These are phyloP conservation scores for Penicillium sp. DNA, from an alignment of 2,329 filamentous ascomycete genomes.

Conservation along the genomic window DNA sequence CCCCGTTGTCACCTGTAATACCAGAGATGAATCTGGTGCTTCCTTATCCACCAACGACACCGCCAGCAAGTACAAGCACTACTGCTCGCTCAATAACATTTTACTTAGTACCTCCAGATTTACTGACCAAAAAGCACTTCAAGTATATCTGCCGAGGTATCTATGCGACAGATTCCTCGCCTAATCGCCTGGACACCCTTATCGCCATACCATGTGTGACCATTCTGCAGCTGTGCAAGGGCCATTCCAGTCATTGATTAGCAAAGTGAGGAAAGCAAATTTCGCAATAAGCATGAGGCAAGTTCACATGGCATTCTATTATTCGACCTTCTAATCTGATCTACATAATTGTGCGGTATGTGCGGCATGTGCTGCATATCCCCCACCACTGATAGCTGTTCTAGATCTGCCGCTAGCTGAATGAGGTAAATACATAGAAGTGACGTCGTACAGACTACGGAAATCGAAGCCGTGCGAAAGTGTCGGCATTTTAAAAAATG, in stretches of 20 bases:
- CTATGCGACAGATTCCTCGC: too few species aligned
- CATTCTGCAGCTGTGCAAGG: background rate
- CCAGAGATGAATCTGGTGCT: slow-evolving; percentile 32
- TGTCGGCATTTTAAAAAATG: background rate
- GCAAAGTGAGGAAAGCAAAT: background rate
- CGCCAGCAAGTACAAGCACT: slow-evolving; percentile 24
- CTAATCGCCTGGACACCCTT: background rate
- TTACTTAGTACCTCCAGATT: slow-evolving; percentile 24
- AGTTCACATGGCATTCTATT: background rate
- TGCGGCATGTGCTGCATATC: background rate
- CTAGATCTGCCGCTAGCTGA: background rate
- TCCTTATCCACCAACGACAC: slow-evolving; percentile 20
- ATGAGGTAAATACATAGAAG: background rate
- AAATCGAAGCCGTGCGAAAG: background rate
- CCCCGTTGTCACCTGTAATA: slow-evolving; percentile 36
- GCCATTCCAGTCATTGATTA: background rate
- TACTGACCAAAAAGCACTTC: slow-evolving; percentile 17
- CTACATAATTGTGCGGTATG: background rate
- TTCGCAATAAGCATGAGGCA: background rate
- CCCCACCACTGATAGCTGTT: background rate
- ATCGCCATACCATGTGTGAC: background rate
- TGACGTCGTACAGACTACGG: background rate
- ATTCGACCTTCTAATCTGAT: background rate
- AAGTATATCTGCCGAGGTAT: too few species aligned
- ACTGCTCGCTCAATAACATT: slow-evolving; percentile 30